These are phyloP conservation scores for Quercus parvula DNA, from an alignment of 306 rosid species.

Conservation along the genomic window DNA sequence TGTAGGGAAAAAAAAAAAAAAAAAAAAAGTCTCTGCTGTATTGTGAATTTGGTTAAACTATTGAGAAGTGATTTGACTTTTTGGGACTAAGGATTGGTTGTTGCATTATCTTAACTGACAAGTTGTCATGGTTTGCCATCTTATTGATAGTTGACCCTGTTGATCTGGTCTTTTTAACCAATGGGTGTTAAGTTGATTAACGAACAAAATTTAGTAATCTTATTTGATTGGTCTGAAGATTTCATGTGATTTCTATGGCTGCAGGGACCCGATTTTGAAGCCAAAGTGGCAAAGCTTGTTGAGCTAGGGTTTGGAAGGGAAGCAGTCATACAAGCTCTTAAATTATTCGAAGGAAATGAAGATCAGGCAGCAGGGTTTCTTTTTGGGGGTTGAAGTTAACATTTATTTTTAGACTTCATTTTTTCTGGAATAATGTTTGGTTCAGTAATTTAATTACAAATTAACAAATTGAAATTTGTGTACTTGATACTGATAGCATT, in stretches of 20 bases:
- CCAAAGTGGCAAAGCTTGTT: conserved; percentile 84
- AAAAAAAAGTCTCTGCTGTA: background rate
- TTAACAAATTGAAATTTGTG: background rate
- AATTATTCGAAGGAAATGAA: conserved; percentile 56
- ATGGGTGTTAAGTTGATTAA: background rate
- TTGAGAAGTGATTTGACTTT: too few relatives aligned
- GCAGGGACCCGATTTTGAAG: conserved; percentile 75
- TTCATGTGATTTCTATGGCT: conserved; percentile 9
- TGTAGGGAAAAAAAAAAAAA: background rate
- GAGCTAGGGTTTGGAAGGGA: conserved; percentile 91
- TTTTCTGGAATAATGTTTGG: background rate
- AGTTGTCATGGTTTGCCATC: background rate
- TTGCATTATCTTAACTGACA: too few relatives aligned
- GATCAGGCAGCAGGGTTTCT: conserved; percentile 60
- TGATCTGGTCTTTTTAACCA: background rate
- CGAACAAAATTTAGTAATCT: background rate
- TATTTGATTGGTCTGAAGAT: background rate
- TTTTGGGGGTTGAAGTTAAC: conserved; percentile 39
- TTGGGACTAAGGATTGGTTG: too few relatives aligned
- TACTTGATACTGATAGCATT: background rate
- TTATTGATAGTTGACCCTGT: background rate
- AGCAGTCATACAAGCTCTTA: conserved; percentile 80
- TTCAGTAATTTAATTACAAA: background rate
- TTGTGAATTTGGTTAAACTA: background rate
- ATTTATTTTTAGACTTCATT: background rate